A percentile compares a stretch with the other conserved stretches of the same genome.
phyloP scores from a whole-genome alignment of 257 asterid species.

The Thymus quinquecostatus region DNA sequence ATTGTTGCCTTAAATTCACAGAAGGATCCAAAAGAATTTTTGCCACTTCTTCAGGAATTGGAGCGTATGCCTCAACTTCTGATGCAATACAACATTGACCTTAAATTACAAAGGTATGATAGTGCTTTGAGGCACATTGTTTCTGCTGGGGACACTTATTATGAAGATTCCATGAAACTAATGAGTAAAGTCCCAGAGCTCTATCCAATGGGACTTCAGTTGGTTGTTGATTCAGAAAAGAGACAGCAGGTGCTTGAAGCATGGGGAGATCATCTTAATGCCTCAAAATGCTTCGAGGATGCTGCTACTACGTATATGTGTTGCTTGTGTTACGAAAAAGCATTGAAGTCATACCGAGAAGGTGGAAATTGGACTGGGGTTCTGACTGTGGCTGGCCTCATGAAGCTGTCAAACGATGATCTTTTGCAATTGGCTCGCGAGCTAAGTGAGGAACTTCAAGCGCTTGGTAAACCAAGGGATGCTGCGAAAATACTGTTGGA shows the following conservation, averaged over 20 bases:
- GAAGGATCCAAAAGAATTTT: constrained; percentile 92
- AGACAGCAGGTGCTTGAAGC: constrained; percentile 78
- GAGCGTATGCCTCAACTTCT: constrained; percentile 68
- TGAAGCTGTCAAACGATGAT: constrained; percentile 71
- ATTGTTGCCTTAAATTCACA: constrained; percentile 95
- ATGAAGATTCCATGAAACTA: constrained; percentile 68
- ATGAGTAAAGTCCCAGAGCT: constrained; percentile 82
- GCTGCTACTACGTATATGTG: constrained; percentile 80
- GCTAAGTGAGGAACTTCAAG: constrained; percentile 88
- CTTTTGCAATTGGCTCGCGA: constrained; percentile 82
- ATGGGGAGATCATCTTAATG: constrained; percentile 91
- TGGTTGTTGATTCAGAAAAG: constrained; percentile 57
- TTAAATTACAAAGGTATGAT: constrained; percentile 76
- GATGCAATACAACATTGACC: constrained; percentile 86
- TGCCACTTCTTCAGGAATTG: constrained; percentile 88
- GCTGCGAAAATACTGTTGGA: constrained; percentile 91
- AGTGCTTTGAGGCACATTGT: constrained; percentile 81
- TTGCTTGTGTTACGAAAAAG: constrained; percentile 81
- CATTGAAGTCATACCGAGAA: constrained; percentile 83
- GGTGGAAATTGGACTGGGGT: constrained; percentile 92
- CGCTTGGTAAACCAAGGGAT: constrained; percentile 85
- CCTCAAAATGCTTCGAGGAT: constrained; percentile 76
- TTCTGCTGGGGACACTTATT: constrained; percentile 78
- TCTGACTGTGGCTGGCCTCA: constrained; percentile 82
- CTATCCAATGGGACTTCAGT: constrained; percentile 76